Evolutionary conservation across 2,329 filamentous ascomycete species (phyloP).

Genomic region (Exophiala dermatitidis): DNA sequence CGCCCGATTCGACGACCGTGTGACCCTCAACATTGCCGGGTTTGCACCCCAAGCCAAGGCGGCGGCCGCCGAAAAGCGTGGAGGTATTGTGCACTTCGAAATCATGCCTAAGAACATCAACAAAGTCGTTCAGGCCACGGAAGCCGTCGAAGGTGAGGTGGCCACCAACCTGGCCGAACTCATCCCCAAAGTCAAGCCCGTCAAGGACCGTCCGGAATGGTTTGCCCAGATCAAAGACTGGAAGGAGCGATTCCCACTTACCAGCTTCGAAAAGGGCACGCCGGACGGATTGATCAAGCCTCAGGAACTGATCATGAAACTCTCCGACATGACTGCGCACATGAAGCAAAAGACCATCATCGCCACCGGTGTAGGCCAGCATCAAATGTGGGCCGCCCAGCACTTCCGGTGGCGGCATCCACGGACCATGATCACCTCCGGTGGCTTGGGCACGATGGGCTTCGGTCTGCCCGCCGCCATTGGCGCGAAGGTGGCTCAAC

Average conservation of each 20-base stretch:
- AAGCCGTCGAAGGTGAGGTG: slow-evolving; percentile 91
- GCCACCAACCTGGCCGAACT: slow-evolving; percentile 68
- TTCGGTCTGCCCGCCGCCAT: slow-evolving; percentile 92
- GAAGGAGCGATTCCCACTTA: slow-evolving; percentile 86
- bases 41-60: slow-evolving; percentile 84
- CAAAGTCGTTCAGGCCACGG: slow-evolving; percentile 94
- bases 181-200: slow-evolving; percentile 61
- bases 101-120: slow-evolving; percentile 99
- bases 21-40: slow-evolving; percentile 71
- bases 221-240: slow-evolving; percentile 81
- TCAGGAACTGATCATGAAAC: slow-evolving; percentile 82
- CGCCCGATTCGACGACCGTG: slow-evolving; percentile 91
- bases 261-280: slow-evolving; percentile 70
- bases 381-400: slow-evolving; percentile 98
- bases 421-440: slow-evolving; percentile 90
- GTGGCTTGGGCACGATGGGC: slow-evolving; percentile 93
- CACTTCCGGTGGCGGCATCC: slow-evolving; percentile 93
- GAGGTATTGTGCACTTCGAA: slow-evolving; percentile 95
- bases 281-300: slow-evolving; percentile 81
- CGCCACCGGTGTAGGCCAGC: slow-evolving; percentile 88
- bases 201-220: slow-evolving; percentile 70
- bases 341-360: slow-evolving; percentile 82
- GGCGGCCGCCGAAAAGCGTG: slow-evolving; percentile 75
- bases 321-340: slow-evolving; percentile 73
- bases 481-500: slow-evolving; percentile 79